phyloP scores from a whole-genome alignment of 164 flowering plant genomes.

The Piper longum region DNA sequence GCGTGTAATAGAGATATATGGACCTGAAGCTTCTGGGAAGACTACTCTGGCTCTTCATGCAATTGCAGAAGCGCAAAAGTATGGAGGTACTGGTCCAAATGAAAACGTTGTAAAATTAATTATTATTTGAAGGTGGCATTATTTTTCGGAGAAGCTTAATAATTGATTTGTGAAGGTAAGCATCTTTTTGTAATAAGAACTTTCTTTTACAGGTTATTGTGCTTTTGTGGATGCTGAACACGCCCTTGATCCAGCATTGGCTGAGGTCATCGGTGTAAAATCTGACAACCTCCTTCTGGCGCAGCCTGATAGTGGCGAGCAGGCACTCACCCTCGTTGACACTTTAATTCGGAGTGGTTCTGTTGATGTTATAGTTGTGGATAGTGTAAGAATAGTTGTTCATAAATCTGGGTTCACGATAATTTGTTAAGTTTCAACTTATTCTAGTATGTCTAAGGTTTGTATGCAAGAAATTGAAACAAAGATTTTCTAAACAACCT shows the following conservation, averaged over 20 bases:
- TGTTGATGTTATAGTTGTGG: conserved; percentile 89
- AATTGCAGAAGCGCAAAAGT: conserved; percentile 87
- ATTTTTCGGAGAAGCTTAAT: neutral
- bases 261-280: conserved; percentile 80
- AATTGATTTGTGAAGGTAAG: neutral
- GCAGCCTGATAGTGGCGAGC: conserved; percentile 95
- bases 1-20: conserved; percentile 92
- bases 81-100: conserved; percentile 45
- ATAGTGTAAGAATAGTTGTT: conserved; percentile 54
- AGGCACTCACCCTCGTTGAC: conserved; percentile 91
- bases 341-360: conserved; percentile 88
- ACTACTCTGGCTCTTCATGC: conserved; percentile 96
- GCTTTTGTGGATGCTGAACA: conserved; percentile 94
- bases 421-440: too few species aligned
- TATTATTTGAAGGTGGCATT: neutral
- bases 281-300: conserved; percentile 75
- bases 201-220: conserved; percentile 48
- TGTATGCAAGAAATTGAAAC: too few species aligned
- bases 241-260: conserved; percentile 83
- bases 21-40: conserved; percentile 98
- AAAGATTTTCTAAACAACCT: too few species aligned
- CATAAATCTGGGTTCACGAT: neutral
- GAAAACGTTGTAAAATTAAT: neutral
- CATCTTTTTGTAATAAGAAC: neutral
- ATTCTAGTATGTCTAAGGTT: too few species aligned